Conservation (phyloP, 768 basidiomycete genomes). For the Ramaria rubella region DNA sequence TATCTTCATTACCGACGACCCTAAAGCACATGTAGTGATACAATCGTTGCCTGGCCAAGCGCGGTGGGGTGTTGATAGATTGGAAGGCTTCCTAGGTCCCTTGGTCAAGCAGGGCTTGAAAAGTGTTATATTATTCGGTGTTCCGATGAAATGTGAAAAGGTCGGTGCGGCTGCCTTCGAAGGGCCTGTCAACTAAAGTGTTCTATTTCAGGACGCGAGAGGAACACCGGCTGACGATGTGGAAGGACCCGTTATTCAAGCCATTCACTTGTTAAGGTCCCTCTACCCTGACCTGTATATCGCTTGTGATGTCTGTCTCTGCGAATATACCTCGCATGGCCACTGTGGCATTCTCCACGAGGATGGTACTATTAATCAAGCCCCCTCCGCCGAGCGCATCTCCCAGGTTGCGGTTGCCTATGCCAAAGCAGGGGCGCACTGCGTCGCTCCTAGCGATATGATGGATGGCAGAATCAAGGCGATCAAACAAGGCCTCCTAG, state of each 20-base stretch:
- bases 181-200: background rate
- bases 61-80: slow-evolving; percentile 90
- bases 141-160: slow-evolving; percentile 75
- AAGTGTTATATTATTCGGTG: slow-evolving; percentile 93
- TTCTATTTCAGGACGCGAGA: slow-evolving; percentile 51
- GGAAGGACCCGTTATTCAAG: slow-evolving; percentile 86
- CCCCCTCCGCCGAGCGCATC: slow-evolving; percentile 77
- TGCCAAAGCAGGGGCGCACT: slow-evolving; percentile 92
- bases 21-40: slow-evolving; percentile 75
- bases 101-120: slow-evolving; percentile 83
- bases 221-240: slow-evolving; percentile 90
- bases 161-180: slow-evolving; percentile 29
- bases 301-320: slow-evolving; percentile 95
- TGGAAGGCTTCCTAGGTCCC: slow-evolving; percentile 82
- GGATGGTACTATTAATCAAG: slow-evolving; percentile 73
- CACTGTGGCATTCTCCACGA: slow-evolving; percentile 81
- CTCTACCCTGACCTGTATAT: slow-evolving; percentile 85
- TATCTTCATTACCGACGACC: slow-evolving; percentile 95
- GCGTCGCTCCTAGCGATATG: slow-evolving; percentile 99
- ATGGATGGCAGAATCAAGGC: slow-evolving; percentile 93
- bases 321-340: slow-evolving; percentile 98
- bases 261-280: slow-evolving; percentile 68
- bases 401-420: slow-evolving; percentile 90
- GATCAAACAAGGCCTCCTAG: slow-evolving; percentile 83
- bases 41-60: slow-evolving; percentile 76